Evolutionary conservation across 2,329 filamentous ascomycete genomes (phyloP), one percentile per base, ranked within the genome.

Genomic region (Trichoderma hamatum): DNA sequence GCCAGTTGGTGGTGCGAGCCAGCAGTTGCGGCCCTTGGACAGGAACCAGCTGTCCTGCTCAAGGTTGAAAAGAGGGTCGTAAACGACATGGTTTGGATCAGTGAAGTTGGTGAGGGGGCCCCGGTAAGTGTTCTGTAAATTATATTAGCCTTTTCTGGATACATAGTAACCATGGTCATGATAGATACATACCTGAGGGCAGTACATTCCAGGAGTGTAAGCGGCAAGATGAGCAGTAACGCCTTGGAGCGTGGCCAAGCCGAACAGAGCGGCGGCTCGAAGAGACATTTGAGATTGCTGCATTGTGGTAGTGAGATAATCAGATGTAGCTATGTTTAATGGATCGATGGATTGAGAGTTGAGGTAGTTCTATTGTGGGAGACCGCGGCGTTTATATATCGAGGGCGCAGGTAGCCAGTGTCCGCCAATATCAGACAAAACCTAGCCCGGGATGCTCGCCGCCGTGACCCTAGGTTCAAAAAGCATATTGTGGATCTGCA

Each of bases 191-290:
- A 64, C 61, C 49, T 64, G 11, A n/a, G 61, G 61, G 49, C 49
- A 64, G 61, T 55, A 64, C 61, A 64, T 64, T 34, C 61, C 49
- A 52, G 51, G 21, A n/a, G 49, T 64, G 19, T 64, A 64, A 55
- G 49, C 61, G 16, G 61, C 61, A 30, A 55, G 61, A 55, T 64
- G 49, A 26, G 49, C 61, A 16, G 61, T 30, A 19, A 52, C 49
- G 34, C 32, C 61, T n/a, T 64, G 51, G 24, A 64, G 14, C 24
- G 34, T 34, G 21, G 61, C 51, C 61, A 64, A 24, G 49, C 61
- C 61, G 21, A 21, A 39, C 10, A 64, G 49, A 34, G 61, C 61
- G 10, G 32, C 61, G 24, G 61, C 49, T 39, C 49, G 61, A 39
- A 64, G 24, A 5, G 49, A 64, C 7, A 55, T 30, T 19, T 64